Percentiles rank a stretch among this genome's conserved stretches.
Evolutionary conservation across 2,329 filamentous ascomycete genomes (phyloP).

Genomic region (Phoma sp.): DNA sequence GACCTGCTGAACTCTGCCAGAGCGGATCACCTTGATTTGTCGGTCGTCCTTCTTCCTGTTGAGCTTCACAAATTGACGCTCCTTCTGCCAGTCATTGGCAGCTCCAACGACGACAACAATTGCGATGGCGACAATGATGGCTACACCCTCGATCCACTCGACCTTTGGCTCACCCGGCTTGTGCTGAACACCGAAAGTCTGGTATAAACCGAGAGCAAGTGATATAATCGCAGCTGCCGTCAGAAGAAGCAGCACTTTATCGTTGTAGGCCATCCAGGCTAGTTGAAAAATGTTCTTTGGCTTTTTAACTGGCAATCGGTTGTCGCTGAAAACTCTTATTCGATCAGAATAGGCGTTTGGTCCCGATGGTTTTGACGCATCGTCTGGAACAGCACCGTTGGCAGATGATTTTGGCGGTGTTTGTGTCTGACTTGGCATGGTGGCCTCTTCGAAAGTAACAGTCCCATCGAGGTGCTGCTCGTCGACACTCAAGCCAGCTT

Average conservation of each 20-base stretch:
- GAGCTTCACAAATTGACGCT: slow-evolving; percentile 78
- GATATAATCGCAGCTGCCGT: slow-evolving; percentile 73
- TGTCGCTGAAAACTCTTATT: slow-evolving; percentile 72
- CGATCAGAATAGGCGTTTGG: slow-evolving; percentile 63
- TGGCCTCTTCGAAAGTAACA: slow-evolving; percentile 72
- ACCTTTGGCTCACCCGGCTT: slow-evolving; percentile 61
- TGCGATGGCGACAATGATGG: slow-evolving; percentile 76
- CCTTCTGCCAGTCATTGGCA: slow-evolving; percentile 83
- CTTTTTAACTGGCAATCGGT: slow-evolving; percentile 72
- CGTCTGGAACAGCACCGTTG: slow-evolving; percentile 7
- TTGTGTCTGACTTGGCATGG: slow-evolving; percentile 31
- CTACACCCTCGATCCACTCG: slow-evolving; percentile 83
- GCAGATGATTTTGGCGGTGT: slow-evolving; percentile 26
- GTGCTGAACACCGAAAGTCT: slow-evolving; percentile 68
- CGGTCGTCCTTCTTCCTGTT: slow-evolving; percentile 82
- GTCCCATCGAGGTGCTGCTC: slow-evolving; percentile 69
- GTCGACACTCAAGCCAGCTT: slow-evolving; percentile 72
- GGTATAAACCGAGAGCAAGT: slow-evolving; percentile 75
- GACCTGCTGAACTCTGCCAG: slow-evolving; percentile 70
- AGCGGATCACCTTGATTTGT: slow-evolving; percentile 76
- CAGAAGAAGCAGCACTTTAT: slow-evolving; percentile 68
- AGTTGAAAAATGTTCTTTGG: slow-evolving; percentile 72
- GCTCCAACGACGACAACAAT: slow-evolving; percentile 79
- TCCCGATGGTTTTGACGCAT: slow-evolving; percentile 17
- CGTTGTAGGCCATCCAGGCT: slow-evolving; percentile 83